Evolutionary conservation across 257 asterid species (phyloP).

Genomic region (Gentiana macrophylla): DNA sequence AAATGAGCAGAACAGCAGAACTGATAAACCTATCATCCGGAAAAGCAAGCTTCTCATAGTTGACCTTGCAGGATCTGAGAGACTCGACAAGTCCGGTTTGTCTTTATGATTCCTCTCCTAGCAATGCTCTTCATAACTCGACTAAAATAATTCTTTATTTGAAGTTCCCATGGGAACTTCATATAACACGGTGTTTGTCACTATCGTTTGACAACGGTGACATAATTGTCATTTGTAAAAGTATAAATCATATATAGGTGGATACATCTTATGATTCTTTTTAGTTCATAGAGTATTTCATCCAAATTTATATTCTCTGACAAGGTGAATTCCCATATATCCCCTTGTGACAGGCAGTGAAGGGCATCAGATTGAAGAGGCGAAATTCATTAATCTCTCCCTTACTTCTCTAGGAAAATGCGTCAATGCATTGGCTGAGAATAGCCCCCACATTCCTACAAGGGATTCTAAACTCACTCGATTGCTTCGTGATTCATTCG

Average conservation of each 20-base stretch:
- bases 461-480: constrained; percentile 89
- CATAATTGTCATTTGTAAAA: neutral
- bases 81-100: constrained; percentile 78
- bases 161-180: neutral
- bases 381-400: constrained; percentile 84
- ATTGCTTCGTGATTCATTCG: constrained; percentile 89
- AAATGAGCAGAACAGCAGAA: constrained; percentile 24
- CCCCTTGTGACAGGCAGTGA: constrained; percentile 56
- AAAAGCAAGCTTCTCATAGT: constrained; percentile 86
- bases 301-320: neutral
- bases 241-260: too few species aligned
- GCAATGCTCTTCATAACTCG: neutral
- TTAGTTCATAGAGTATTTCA: neutral
- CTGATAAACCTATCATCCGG: constrained; percentile 41
- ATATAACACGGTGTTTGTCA: neutral
- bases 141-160: neutral
- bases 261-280: too few species aligned
- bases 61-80: constrained; percentile 96
- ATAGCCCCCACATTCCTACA: constrained; percentile 82
- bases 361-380: constrained; percentile 80
- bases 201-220: neutral
- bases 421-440: constrained; percentile 87
- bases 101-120: constrained; percentile 5
- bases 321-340: neutral
- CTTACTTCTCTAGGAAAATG: constrained; percentile 82